Evolutionary conservation across 345 rosid genomes (phyloP), one percentile per base, ranked within the genome.

Genomic region (Salix arbutifolia): DNA sequence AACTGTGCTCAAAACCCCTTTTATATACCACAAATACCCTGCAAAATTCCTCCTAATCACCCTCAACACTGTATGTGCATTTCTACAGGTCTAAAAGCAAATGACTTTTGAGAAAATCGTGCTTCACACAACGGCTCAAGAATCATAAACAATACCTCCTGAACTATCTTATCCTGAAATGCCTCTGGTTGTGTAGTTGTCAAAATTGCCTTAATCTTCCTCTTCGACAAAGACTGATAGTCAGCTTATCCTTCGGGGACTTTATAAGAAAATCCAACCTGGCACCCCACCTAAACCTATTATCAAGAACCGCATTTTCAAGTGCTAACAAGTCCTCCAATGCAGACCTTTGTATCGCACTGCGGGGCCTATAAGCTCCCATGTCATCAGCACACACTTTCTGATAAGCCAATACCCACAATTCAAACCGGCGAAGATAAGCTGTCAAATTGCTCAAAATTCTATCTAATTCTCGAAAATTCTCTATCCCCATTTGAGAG

Each of bases 341-440:
- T 0, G 90, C 97, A 13, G 96, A 77, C 81, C 93, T 87, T 21
- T 90, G 90, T 72, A 94, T 87, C 3, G 97, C 87, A 77, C 91
- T 92, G 64, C 96, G 96, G 2, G 97, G 97, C 86, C 94, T 83
- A 77, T 92, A 96, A 1, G 98, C 86, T 38, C 99, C 99, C 28
- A 89, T 80, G 25, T 96, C 99, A 66, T 96, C 97, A 12, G 91
- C 89, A 76, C 84, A 91, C 30, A 92, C 98, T 78, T 96, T 96
- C 83, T 96, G 98, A 83, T 94, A 92, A 78, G 97, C 95, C 79
- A 93, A 76, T 17, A 96, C 97, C 98, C 98, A 96, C 67, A 96
- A 23, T 86, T 96, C 99, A 44, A 94, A 93, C 31, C 97, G 86
- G 21, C 97, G 88, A 42, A 93, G 86, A 77, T 92, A 89, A 2